Percentiles rank a stretch among this genome's conserved stretches.
phyloP scores from a whole-genome alignment of 2,329 filamentous ascomycete species.

The Verticillium alfalfae region DNA sequence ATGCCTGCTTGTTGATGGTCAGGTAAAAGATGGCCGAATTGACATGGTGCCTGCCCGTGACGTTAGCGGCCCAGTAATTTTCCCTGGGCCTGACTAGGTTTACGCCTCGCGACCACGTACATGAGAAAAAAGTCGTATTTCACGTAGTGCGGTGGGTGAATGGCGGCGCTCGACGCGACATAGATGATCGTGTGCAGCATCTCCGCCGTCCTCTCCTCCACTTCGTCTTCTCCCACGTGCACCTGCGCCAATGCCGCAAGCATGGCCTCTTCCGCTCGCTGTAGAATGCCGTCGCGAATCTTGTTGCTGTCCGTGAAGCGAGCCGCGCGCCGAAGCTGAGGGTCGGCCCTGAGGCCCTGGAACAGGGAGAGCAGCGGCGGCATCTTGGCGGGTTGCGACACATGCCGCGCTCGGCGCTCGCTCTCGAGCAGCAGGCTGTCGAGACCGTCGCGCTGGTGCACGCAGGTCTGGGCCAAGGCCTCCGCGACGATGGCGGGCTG shows the following conservation, averaged over 20 bases:
- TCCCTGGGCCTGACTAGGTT: not conserved
- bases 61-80: not conserved
- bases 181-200: conserved; percentile 63
- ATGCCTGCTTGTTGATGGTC: conserved; percentile 55
- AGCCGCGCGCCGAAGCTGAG: conserved; percentile 49
- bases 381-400: conserved; percentile 16
- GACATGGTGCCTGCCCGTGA: conserved; percentile 61
- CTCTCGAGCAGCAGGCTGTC: conserved; percentile 45
- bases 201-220: conserved; percentile 48
- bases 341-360: conserved; percentile 49
- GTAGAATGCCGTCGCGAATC: conserved; percentile 63
- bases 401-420: conserved; percentile 37
- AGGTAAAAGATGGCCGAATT: conserved; percentile 71
- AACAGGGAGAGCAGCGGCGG: conserved; percentile 53
- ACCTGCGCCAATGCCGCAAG: conserved; percentile 55
- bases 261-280: conserved; percentile 58
- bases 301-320: conserved; percentile 53
- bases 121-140: conserved; percentile 78
- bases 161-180: conserved; percentile 48
- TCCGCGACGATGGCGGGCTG: conserved; percentile 79
- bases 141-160: conserved; percentile 56
- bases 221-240: conserved; percentile 45
- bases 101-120: conserved; percentile 23
- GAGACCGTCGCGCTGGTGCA: conserved; percentile 55
- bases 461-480: conserved; percentile 69